Evolutionary conservation across 495 filamentous ascomycete species (phyloP).

Genomic region (Hypoxylon trugodes): DNA sequence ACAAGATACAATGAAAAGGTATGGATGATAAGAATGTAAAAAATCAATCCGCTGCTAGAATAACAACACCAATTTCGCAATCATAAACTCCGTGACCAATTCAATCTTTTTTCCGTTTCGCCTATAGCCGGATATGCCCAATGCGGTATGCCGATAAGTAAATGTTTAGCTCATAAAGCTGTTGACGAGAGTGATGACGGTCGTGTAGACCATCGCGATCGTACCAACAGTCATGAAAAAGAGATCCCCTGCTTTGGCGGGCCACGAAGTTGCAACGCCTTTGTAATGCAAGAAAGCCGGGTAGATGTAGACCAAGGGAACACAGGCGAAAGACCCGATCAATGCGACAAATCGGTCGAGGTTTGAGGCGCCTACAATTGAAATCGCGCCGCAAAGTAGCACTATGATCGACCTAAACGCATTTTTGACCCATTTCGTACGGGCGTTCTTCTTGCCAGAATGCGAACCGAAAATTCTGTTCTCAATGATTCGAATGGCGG

Average conservation of each 20-base stretch:
- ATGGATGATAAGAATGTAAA: slow-evolving; percentile 1
- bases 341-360: slow-evolving; percentile 71
- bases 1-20: background rate
- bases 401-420: slow-evolving; percentile 60
- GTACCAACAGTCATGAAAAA: slow-evolving; percentile 64
- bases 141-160: background rate
- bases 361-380: slow-evolving; percentile 64
- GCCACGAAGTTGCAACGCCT: slow-evolving; percentile 60
- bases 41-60: background rate
- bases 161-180: slow-evolving; percentile 47
- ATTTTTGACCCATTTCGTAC: slow-evolving; percentile 75
- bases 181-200: slow-evolving; percentile 59
- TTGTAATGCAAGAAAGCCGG: slow-evolving; percentile 72
- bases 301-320: slow-evolving; percentile 96
- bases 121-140: background rate
- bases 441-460: slow-evolving; percentile 62
- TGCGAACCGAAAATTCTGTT: slow-evolving; percentile 59
- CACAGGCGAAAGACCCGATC: slow-evolving; percentile 69
- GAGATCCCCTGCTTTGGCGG: slow-evolving; percentile 60
- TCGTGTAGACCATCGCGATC: slow-evolving; percentile 70
- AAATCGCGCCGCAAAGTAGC: slow-evolving; percentile 58
- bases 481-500: slow-evolving; percentile 69
- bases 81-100: background rate
- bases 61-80: slow-evolving; percentile 8
- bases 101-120: slow-evolving; percentile 5